Evolutionary conservation across 768 basidiomycete species (phyloP).

Genomic region (Dacryopinax spathularia): DNA sequence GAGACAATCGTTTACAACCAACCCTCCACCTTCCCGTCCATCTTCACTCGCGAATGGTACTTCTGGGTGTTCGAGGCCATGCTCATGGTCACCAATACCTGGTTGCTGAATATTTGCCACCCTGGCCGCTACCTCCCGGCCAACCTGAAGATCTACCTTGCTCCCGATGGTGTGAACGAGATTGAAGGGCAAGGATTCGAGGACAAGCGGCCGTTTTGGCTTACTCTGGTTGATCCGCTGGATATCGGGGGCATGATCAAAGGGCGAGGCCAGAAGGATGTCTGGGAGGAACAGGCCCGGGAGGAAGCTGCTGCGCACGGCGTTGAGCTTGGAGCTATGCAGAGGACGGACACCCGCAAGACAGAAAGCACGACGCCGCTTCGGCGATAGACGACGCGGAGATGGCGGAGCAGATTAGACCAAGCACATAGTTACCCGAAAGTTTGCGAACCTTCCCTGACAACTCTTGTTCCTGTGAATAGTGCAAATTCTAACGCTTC

Average conservation of each 20-base stretch:
- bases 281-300: not conserved
- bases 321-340: not conserved
- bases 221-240: not conserved
- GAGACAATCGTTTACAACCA: no score
- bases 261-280: not conserved
- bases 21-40: not conserved
- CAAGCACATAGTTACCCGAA: no score
- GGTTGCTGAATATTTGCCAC: not conserved
- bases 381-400: no score
- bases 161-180: not conserved
- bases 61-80: constrained; percentile 1
- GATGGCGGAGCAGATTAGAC: no score
- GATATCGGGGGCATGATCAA: not conserved
- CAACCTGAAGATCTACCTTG: not conserved
- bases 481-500: no score
- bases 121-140: not conserved
- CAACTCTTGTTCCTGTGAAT: no score
- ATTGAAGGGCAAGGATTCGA: not conserved
- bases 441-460: no score
- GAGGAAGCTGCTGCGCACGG: not conserved
- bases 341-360: not conserved
- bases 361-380: not conserved
- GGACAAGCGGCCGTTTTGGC: not conserved
- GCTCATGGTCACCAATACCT: not conserved
- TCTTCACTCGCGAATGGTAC: not conserved